Base-by-base conservation (phyloP, 1,139 yeast genomes). In the Lodderomyces beijingensis region DNA sequence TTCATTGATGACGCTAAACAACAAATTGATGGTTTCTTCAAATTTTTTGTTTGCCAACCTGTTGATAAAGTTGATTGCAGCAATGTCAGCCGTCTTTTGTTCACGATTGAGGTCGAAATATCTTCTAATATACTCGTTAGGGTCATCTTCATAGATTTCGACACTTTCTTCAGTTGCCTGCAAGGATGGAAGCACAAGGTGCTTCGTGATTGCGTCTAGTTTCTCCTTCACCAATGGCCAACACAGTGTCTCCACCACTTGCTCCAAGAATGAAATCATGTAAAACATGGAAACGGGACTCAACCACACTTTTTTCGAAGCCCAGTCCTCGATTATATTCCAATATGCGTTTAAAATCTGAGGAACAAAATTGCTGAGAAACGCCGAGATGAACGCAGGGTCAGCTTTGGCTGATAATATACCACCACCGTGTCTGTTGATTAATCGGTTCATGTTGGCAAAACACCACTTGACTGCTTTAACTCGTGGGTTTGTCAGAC, bases 21-120 rank as follows among this genome's bases (percentile, higher is more conserved):
- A 44, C 16, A 61, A 53, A 30, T 59, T 51, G 16, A 58, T 47
- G 14, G 78, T 57, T 33, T 66, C 62, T 25, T 67, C 65, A 44
- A 75, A 72, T 48, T 76, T 69, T 34, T 68, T 60, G 46, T 60
- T 60, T 41, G 65, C 57, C 47, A 60, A 67, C 50, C 65, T 59
- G 51, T 74, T 76, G 31, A 89, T 59, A 45, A 87, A 85, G 54
- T 81, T 83, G 32, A 83, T 74, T 2, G 96, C 81, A 0, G 95
- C 95, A 27, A 77, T 77, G 49, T 86, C 95, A 0, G 94, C 77
- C 9, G 91, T 80, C 30, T 76, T 73, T 24, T 76, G 70, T 43
- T 85, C 94, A 43, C 84, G 78, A 48, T 76, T 79, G 37, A 79
- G 65, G 50, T 80, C 88, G 44, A 79, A 79, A 47, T 62, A 79